A percentile compares a stretch with the other conserved stretches of the same genome.
phyloP scores from a whole-genome alignment of 345 rosid species.

The Populus euphratica region DNA sequence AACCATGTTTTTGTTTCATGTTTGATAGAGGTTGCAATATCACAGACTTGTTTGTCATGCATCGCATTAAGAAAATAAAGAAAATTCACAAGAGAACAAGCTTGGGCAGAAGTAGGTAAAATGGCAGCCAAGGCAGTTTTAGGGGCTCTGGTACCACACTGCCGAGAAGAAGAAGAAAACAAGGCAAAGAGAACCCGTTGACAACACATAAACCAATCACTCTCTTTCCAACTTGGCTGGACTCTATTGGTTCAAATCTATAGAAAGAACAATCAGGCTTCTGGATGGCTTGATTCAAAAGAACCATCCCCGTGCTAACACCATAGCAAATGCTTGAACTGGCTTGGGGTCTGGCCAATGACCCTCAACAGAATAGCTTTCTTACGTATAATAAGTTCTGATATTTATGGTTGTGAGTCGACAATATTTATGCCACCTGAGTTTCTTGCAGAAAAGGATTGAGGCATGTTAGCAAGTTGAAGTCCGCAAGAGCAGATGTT shows the following conservation, averaged over 20 bases:
- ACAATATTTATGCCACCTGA: not conserved
- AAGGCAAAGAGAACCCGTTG: too few relatives aligned
- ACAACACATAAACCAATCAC: too few relatives aligned
- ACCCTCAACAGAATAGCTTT: not conserved
- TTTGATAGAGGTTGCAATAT: too few relatives aligned
- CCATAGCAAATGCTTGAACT: not conserved
- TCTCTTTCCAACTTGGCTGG: too few relatives aligned
- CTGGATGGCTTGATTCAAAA: not conserved
- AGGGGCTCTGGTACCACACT: too few relatives aligned
- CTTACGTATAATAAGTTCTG: not conserved
- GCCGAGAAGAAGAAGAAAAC: too few relatives aligned
- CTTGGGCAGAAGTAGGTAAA: too few relatives aligned
- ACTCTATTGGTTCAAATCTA: not conserved
- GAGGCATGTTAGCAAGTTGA: not conserved
- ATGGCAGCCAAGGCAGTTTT: too few relatives aligned
- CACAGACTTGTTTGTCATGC: too few relatives aligned
- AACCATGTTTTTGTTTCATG: too few relatives aligned
- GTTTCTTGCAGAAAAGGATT: not conserved
- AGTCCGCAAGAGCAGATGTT: not conserved
- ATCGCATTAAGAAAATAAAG: too few relatives aligned
- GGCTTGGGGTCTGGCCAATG: not conserved
- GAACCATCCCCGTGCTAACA: not conserved
- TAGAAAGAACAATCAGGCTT: not conserved
- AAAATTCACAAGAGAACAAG: too few relatives aligned
- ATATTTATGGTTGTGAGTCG: not conserved